These are phyloP conservation scores for Aureobasidium lini DNA, from an alignment of 2,329 filamentous ascomycete species.

Conservation along the genomic window DNA sequence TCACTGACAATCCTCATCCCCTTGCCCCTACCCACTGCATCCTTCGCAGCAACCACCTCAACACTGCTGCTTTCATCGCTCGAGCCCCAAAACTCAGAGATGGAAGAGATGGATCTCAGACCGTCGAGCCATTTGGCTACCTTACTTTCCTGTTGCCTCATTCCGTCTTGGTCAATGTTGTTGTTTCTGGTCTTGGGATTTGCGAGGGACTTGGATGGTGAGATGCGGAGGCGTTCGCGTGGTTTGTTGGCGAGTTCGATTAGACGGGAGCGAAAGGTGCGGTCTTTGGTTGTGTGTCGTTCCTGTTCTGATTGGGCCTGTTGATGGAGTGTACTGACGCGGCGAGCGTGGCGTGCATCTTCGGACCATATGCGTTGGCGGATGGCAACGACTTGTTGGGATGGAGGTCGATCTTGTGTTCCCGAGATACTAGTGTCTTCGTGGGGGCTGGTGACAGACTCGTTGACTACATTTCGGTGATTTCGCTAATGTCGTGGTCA, in stretches of 20 bases:
- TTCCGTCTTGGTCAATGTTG: too few relatives aligned
- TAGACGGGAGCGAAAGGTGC: background rate
- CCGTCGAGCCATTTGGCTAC: background rate
- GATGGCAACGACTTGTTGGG: background rate
- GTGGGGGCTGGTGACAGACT: background rate
- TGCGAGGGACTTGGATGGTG: background rate
- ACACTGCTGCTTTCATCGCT: background rate
- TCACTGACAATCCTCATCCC: background rate
- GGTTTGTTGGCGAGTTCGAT: background rate
- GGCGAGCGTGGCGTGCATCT: background rate
- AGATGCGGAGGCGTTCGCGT: background rate
- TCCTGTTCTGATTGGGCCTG: background rate
- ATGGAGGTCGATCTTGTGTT: background rate
- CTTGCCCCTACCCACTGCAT: background rate
- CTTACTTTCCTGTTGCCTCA: background rate
- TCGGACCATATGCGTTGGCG: background rate
- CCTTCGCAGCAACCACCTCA: background rate
- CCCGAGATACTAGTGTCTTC: background rate
- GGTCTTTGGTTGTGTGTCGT: background rate
- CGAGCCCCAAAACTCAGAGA: background rate
- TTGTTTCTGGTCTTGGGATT: background rate
- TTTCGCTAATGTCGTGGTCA: background rate
- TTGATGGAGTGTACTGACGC: background rate
- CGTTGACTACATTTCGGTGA: background rate
- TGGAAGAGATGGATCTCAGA: background rate